A percentile compares a stretch with the other conserved stretches of the same genome.
Conservation (phyloP, 768 basidiomycete genomes). For the Bullera alba region DNA sequence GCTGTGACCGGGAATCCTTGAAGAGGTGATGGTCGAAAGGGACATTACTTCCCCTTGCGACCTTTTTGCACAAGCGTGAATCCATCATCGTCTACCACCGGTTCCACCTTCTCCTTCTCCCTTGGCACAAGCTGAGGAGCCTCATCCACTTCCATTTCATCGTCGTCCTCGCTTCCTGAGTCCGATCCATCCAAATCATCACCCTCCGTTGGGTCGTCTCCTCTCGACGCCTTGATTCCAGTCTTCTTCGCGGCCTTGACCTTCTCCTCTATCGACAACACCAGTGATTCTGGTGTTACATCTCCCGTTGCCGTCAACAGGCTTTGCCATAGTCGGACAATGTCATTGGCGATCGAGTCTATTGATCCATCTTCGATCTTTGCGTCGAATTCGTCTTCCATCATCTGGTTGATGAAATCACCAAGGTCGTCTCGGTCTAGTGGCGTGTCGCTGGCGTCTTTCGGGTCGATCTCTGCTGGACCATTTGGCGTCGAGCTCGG, state of each 20-base stretch:
- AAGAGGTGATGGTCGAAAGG: not conserved
- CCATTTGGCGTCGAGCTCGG: slow-evolving; percentile 10
- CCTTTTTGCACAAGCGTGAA: slow-evolving; percentile 66
- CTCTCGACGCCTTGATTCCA: slow-evolving; percentile 23
- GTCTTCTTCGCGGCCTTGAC: slow-evolving; percentile 18
- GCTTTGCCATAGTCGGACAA: slow-evolving; percentile 40
- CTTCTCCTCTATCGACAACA: slow-evolving; percentile 58
- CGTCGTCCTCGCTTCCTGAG: slow-evolving; percentile 18
- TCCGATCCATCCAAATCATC: slow-evolving; percentile 23
- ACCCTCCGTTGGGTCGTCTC: slow-evolving; percentile 20
- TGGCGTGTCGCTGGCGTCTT: slow-evolving; percentile 33
- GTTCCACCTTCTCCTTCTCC: slow-evolving; percentile 52
- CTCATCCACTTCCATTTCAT: slow-evolving; percentile 48
- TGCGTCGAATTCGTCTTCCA: slow-evolving; percentile 81
- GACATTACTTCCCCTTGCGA: slow-evolving; percentile 10
- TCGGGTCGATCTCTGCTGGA: slow-evolving; percentile 14
- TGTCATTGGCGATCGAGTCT: slow-evolving; percentile 63
- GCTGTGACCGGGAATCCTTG: no score
- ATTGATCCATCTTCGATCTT: slow-evolving; percentile 78
- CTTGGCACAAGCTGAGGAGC: slow-evolving; percentile 54
- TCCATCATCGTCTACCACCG: slow-evolving; percentile 83
- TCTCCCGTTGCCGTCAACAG: slow-evolving; percentile 14
- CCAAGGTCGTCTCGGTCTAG: slow-evolving; percentile 71
- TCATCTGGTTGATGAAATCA: slow-evolving; percentile 70
- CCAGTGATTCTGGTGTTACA: slow-evolving; percentile 50